Conservation (phyloP, 768 basidiomycete genomes). For the Inosperma sp. region DNA sequence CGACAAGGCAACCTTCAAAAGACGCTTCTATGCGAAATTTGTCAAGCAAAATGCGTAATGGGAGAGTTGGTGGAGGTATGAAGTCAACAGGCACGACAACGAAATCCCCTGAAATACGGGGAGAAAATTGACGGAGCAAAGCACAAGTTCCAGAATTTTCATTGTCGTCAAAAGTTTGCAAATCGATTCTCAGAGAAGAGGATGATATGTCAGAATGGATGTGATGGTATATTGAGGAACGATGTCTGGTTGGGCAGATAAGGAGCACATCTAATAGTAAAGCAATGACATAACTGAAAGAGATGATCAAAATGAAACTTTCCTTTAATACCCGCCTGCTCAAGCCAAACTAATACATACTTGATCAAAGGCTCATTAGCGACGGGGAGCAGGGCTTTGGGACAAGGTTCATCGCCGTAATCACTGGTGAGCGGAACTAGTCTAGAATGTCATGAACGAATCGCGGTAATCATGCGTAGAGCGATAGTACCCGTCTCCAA, state of each 20-base stretch:
- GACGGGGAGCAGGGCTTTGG: conserved; percentile 84
- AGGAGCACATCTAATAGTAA: conserved; percentile 75
- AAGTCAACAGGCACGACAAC: conserved; percentile 90
- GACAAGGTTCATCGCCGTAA: conserved; percentile 75
- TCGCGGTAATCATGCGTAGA: conserved; percentile 1
- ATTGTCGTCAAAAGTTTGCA: conserved; percentile 75
- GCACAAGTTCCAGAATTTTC: conserved; percentile 65
- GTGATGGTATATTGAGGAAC: conserved; percentile 73
- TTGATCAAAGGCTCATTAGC: conserved; percentile 87
- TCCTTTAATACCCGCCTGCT: conserved; percentile 84
- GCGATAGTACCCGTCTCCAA: conserved; percentile 73
- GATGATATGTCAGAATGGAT: conserved; percentile 73
- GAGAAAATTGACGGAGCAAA: conserved; percentile 71
- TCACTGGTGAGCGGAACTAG: conserved; percentile 70
- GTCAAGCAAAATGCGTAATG: conserved; percentile 67
- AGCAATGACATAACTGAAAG: conserved; percentile 8
- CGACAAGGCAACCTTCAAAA: conserved; percentile 58
- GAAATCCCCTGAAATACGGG: conserved; percentile 78
- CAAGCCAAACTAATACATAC: conserved; percentile 80
- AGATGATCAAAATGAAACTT: conserved; percentile 15
- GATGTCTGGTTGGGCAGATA: conserved; percentile 77
- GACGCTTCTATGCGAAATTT: conserved; percentile 74
- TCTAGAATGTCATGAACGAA: conserved; percentile 35
- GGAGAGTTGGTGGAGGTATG: conserved; percentile 68
- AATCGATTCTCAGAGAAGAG: conserved; percentile 64